Evolutionary conservation across 768 basidiomycete species (phyloP).

Genomic region (Hygrophoropsis aurantiaca): DNA sequence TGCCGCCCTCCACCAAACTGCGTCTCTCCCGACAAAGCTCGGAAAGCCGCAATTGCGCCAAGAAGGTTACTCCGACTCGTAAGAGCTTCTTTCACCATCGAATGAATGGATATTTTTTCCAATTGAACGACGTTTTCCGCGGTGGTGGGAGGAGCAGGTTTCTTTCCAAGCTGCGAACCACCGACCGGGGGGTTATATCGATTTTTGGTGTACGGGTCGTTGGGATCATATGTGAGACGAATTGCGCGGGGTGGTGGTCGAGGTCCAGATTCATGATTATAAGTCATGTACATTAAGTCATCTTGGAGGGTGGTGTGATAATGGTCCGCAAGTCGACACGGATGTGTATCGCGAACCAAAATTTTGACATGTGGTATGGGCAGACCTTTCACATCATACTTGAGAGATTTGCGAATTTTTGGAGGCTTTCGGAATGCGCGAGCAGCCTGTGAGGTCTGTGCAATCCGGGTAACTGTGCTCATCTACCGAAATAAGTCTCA

Average conservation of each 20-base stretch:
- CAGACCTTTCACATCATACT: conserved; percentile 53
- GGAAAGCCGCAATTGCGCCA: conserved; percentile 83
- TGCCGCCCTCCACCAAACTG: conserved; percentile 70
- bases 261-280: conserved; percentile 68
- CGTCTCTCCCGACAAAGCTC: conserved; percentile 85
- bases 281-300: conserved; percentile 93
- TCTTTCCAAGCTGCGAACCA: conserved; percentile 65
- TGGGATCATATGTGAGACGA: conserved; percentile 69
- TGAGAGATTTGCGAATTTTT: conserved; percentile 42
- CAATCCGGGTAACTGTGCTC: conserved; percentile 13
- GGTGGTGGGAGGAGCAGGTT: conserved; percentile 63
- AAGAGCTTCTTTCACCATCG: conserved; percentile 81
- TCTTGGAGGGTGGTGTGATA: conserved; percentile 81
- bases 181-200: conserved; percentile 75
- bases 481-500: conserved; percentile 1
- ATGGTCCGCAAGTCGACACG: conserved; percentile 77
- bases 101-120: conserved; percentile 84
- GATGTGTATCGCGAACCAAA: conserved; percentile 66
- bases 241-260: conserved; percentile 55
- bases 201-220: conserved; percentile 81
- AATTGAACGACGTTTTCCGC: conserved; percentile 71
- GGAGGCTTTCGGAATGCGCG: conserved; percentile 58
- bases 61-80: conserved; percentile 70
- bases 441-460: conserved; percentile 23
- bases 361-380: conserved; percentile 73